Evolutionary conservation across 345 rosid species (phyloP), one percentile per base, ranked within the genome.

Genomic region (Melastoma malabathricum): DNA sequence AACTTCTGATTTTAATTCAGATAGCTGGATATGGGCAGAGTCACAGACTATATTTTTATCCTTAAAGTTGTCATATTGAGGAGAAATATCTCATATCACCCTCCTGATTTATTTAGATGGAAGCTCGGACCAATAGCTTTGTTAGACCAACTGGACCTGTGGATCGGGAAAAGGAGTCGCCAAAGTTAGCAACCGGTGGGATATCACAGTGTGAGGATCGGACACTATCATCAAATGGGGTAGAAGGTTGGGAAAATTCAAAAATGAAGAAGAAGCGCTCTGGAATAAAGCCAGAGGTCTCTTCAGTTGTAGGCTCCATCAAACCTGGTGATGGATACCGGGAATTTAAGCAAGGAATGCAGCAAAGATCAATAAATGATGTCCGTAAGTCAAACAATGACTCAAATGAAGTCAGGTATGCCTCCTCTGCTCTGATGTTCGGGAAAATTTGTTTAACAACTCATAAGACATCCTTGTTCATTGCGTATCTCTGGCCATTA

Each of bases 241-340:
- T 74, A 66, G 98, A 92, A 52, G 90, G 90, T 48, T 92, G 97
- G 95, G 97, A 87, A 65, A 92, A 83, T 72, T 56, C 90, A 52
- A 92, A 79, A 73, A 68, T 81, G 84, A 92, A 81, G 76, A 86
- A 84, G 74, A 92, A 82, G 61, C 93, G 96, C 25, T 82, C 96
- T 59, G 85, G 77, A 53, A 87, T 86, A 70, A 86, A 75, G 74
- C 70, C 71, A 2, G 98, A 82, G 57, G 66, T 57, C 56, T 69
- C 87, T 58, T 65, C 82, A 29, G 75, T 59, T 67, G 57, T 62
- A 64, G 61, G 64, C 39, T 76, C 82, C 34, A 38, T 77, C 65
- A 86, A 82, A 76, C 63, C 73, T 31, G 52, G 56, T 13, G 86
- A 87, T 67, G 81, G 84, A 52, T 72, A 69, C 61, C 78, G 95